Percentiles rank a stretch among this genome's conserved stretches.
phyloP scores from a whole-genome alignment of 108 stramenopile species.

The Skeletonema tropicum region DNA sequence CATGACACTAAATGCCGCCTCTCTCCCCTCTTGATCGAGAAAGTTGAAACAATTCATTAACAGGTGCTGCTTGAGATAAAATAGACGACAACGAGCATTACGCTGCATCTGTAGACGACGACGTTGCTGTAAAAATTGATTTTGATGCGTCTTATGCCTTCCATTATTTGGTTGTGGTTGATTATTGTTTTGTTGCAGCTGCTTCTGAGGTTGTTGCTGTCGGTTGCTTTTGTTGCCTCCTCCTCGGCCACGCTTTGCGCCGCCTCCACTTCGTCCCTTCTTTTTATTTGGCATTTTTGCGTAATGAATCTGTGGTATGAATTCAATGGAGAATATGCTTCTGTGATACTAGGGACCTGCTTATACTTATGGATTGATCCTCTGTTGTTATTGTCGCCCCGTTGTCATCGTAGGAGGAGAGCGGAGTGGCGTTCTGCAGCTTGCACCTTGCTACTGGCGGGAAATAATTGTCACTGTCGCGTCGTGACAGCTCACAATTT shows the following conservation, averaged over 20 bases:
- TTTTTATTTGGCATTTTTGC: not conserved
- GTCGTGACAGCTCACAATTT: no score
- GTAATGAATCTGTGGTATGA: not conserved
- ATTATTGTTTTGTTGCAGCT: not conserved
- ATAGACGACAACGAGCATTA: not conserved
- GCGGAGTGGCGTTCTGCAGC: no score
- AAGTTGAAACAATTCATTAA: constrained; percentile 7
- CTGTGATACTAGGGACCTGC: no score
- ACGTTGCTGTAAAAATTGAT: no score
- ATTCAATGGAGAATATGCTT: no score
- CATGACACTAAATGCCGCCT: not conserved
- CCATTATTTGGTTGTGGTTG: not conserved
- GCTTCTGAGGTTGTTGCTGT: not conserved
- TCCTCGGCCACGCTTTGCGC: constrained; percentile 1
- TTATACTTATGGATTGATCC: no score
- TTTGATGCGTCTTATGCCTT: no score
- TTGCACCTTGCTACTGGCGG: no score
- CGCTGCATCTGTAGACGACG: no score
- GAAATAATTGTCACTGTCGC: no score
- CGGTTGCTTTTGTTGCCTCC: not conserved
- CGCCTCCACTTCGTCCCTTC: not conserved
- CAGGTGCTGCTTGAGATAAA: constrained; percentile 1
- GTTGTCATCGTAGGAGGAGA: no score
- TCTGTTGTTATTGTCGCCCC: no score
- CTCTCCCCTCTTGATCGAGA: not conserved